Evolutionary conservation across 2,329 filamentous ascomycete species (phyloP), one percentile per base, ranked within the genome.

Genomic region (Tolypocladium endophyticum): DNA sequence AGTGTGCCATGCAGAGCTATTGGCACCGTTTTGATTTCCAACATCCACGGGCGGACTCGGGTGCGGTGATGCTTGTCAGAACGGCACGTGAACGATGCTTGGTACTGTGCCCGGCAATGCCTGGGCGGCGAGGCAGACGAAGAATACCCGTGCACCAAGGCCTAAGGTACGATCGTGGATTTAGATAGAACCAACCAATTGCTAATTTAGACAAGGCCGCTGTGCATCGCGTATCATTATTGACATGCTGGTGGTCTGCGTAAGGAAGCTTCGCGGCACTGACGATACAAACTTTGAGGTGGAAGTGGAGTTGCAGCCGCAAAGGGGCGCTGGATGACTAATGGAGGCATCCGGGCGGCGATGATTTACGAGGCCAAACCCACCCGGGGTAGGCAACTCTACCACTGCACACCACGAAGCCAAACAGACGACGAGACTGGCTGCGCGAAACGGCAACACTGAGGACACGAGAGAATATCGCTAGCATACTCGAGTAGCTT

Each of bases 331-430:
- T 16, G 28, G 39, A 61, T 63, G 33, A 63, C 57, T 63, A 62
- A 63, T 57, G 60, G 28, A 30, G 6, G 9, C 7, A 20, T 7
- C 45, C 25, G 23, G 38, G 47, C 35, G 53, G 50, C 55, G 45
- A 33, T 38, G 36, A 35, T 30, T 58, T 28, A 57, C 57, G 59
- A 45, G 45, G 54, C 56, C 14, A 69, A 69, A 67, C 70, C 67
- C 64, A 69, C 65, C 64, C 58, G 59, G 67, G 66, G 62, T 65
- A 66, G 65, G 63, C 68, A 74, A 74, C 71, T 70, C 70, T 73
- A 66, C 71, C 71, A 69, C 64, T 73, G 71, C 72, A 74, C 66
- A 72, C 65, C 69, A 71, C 66, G 61, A 64, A 62, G 66, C 64
- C 63, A 64, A 66, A 65, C 66, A 59, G n/a, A 58, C 58, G 58